phyloP scores from a whole-genome alignment of 73 alveolate genomes.

The Stentor coeruleus region DNA sequence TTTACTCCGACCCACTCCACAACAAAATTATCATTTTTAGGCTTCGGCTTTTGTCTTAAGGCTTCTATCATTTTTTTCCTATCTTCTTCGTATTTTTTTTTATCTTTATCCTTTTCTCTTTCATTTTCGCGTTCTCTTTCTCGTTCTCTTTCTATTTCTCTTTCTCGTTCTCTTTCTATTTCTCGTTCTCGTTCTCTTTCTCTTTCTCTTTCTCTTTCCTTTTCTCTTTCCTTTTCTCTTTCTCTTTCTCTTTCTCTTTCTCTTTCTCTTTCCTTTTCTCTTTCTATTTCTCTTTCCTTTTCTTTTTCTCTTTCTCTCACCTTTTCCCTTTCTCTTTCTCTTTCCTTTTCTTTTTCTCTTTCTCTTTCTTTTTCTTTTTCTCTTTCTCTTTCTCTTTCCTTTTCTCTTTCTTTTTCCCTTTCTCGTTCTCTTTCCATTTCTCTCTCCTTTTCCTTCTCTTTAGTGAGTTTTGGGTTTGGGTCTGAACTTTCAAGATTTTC shows the following conservation, averaged over 20 bases:
- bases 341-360: no score
- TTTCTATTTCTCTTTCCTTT: slow-evolving; percentile 39
- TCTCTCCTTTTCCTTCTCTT: background rate
- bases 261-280: slow-evolving; percentile 7
- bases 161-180: slow-evolving; percentile 35
- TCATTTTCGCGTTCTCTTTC: background rate
- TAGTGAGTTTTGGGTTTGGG: background rate
- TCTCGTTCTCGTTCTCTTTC: background rate
- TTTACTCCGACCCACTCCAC: background rate
- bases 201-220: background rate
- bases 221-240: no score
- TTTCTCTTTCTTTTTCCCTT: no score
- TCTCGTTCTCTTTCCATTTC: no score
- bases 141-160: slow-evolving; percentile 28
- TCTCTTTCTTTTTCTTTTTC: background rate
- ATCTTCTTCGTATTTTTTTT: background rate
- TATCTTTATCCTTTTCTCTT: background rate
- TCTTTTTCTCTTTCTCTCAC: slow-evolving; percentile 34
- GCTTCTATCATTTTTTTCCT: background rate
- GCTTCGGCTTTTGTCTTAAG: background rate
- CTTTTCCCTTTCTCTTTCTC: background rate
- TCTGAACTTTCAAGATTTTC: background rate
- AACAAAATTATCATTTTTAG: background rate
- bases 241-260: background rate
- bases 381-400: no score